These are phyloP conservation scores for Clausena lansium DNA, from an alignment of 345 rosid genomes.

Conservation along the genomic window DNA sequence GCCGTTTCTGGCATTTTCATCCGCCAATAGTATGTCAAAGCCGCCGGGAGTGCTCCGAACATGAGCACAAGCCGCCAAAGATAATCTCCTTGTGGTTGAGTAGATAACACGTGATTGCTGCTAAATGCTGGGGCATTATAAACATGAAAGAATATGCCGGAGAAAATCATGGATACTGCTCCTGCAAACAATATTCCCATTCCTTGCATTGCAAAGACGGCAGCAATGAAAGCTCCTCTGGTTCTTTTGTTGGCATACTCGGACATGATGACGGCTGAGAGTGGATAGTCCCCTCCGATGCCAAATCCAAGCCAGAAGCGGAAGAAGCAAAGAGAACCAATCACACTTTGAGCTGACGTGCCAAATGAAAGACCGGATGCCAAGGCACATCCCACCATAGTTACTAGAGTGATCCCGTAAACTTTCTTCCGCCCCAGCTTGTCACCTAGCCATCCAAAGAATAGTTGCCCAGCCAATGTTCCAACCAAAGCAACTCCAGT, in stretches of 20 bases:
- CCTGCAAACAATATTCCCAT: constrained; percentile 65
- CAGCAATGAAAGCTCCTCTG: constrained; percentile 70
- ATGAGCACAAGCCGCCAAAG: constrained; percentile 75
- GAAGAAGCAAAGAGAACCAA: constrained; percentile 67
- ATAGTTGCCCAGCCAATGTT: constrained; percentile 56
- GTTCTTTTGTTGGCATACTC: constrained; percentile 71
- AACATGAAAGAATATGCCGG: constrained; percentile 39
- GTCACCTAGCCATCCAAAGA: constrained; percentile 78
- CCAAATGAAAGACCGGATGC: constrained; percentile 73
- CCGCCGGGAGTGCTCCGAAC: constrained; percentile 80
- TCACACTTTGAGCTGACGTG: constrained; percentile 38
- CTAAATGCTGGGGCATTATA: constrained; percentile 25
- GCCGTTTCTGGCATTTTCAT: constrained; percentile 88
- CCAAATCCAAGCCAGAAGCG: constrained; percentile 89
- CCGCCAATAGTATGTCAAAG: constrained; percentile 71
- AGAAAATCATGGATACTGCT: constrained; percentile 50
- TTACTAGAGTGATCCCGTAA: constrained; percentile 67
- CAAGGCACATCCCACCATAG: constrained; percentile 72
- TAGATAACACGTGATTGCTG: constrained; percentile 32
- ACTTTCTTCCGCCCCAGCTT: constrained; percentile 78
- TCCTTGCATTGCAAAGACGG: constrained; percentile 83
- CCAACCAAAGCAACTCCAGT: constrained; percentile 56
- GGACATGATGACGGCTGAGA: constrained; percentile 78
- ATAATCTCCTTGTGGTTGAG: constrained; percentile 57
- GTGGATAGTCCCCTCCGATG: constrained; percentile 84